Percentiles rank a stretch among this genome's conserved stretches.
Evolutionary conservation across 805 yeast genomes (phyloP).

Genomic region (Spathaspora boniae): DNA sequence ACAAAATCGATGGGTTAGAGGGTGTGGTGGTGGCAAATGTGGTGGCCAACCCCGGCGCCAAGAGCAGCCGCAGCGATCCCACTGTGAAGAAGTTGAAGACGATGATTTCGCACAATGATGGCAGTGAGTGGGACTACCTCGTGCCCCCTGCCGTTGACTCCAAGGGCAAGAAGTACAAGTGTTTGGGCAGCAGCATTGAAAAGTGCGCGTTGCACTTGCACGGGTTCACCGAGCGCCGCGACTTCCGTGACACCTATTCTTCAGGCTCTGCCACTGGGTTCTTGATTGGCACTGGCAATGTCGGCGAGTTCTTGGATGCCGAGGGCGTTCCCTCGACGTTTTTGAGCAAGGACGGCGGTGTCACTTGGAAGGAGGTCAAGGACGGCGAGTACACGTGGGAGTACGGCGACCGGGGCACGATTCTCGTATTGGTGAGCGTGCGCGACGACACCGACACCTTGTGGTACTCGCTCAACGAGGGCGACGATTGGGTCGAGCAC

Average conservation of each 20-base stretch:
- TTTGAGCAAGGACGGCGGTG: constrained; percentile 86
- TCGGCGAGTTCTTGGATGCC: constrained; percentile 56
- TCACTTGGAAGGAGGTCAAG: constrained; percentile 76
- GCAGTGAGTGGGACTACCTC: constrained; percentile 77
- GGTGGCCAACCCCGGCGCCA: constrained; percentile 48
- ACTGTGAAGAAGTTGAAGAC: constrained; percentile 72
- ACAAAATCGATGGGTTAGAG: constrained; percentile 75
- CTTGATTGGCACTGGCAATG: constrained; percentile 91
- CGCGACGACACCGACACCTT: constrained; percentile 56
- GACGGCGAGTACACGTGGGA: constrained; percentile 88
- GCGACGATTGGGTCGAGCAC: constrained; percentile 68
- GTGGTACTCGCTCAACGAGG: constrained; percentile 73
- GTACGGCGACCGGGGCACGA: constrained; percentile 91
- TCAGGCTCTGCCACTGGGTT: constrained; percentile 89
- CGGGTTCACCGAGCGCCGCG: constrained; percentile 85
- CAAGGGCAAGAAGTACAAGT: constrained; percentile 51
- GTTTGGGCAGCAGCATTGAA: constrained; percentile 47
- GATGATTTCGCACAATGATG: constrained; percentile 83
- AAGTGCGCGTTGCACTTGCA: constrained; percentile 82
- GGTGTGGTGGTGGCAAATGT: constrained; percentile 77
- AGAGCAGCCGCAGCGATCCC: constrained; percentile 15
- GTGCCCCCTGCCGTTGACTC: constrained; percentile 68
- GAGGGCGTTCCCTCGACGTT: constrained; percentile 57
- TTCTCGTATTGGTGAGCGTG: constrained; percentile 67
- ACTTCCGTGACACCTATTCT: constrained; percentile 78